A percentile compares a stretch with the other conserved stretches of the same genome.
Conservation (phyloP, 208 protist species). For the Wallacemonas sp. region DNA sequence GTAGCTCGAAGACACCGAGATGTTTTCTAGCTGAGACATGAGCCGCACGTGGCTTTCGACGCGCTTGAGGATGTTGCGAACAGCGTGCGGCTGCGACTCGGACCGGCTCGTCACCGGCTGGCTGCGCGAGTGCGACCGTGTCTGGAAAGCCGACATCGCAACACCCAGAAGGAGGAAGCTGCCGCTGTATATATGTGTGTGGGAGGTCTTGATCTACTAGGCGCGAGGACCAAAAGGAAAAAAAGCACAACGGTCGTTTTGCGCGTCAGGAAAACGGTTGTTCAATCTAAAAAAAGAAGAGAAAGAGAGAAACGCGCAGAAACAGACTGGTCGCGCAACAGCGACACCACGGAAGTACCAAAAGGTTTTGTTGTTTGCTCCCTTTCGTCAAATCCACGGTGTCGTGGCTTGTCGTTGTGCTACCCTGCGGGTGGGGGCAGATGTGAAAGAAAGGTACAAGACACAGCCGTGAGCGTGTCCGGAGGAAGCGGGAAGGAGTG, state of each 20-base stretch:
- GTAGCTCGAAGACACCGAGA: constrained; percentile 69
- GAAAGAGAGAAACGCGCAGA: not conserved
- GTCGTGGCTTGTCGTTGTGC: no score
- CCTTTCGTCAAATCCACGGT: constrained; percentile 2
- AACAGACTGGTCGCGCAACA: not conserved
- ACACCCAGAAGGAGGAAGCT: no score
- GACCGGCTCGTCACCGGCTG: constrained; percentile 14
- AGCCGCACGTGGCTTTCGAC: constrained; percentile 82
- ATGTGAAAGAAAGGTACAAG: no score
- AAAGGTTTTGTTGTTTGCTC: not conserved
- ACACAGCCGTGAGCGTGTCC: no score
- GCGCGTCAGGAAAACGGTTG: no score
- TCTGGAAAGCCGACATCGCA: not conserved
- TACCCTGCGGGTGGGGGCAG: no score
- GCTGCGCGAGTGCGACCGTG: constrained; percentile 12
- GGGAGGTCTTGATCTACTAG: no score
- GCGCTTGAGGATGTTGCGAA: constrained; percentile 78
- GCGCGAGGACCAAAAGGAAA: no score
- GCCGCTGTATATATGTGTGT: no score
- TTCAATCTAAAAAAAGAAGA: not conserved
- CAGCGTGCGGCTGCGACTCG: constrained; percentile 10
- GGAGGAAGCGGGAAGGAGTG: not conserved
- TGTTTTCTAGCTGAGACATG: constrained; percentile 75
- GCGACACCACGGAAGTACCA: not conserved
- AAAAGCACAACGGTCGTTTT: no score